Evolutionary conservation across 768 basidiomycete genomes (phyloP), one percentile per base, ranked within the genome.

Genomic region (Termitomyces sp.): DNA sequence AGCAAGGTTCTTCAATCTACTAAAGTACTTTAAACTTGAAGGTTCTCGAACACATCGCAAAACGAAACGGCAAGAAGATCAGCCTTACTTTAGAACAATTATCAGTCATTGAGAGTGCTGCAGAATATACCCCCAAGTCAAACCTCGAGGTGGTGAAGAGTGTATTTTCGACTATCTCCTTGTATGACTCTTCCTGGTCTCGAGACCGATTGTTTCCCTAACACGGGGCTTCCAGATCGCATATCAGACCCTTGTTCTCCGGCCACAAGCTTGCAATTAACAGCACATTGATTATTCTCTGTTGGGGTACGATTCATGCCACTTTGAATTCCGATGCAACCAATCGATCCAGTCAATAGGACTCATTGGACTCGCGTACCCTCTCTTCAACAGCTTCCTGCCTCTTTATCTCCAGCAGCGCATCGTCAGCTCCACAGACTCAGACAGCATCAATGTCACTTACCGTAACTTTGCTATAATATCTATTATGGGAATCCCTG

Each of bases 401-500:
- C 79, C 84, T 3, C 69, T 81, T 1, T 83, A 82, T 63, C 77
- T 83, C 29, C 70, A 67, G 37, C 69, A 73, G 15, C 77, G 72
- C 36, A 69, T 75, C 57, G 64, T 73, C 0, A 65, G 68, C 9
- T 63, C 65, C 10, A 14, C 70, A 5, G 43, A 48, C 8, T 57
- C 45, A n/a, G 17, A 5, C 5, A 58, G 69, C 11, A 64, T 76
- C 0, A 61, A 65, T 56, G 59, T 50, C 5, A 80, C 79, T 4
- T 83, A 81, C 64, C 77, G 81, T 51, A 81, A 83, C 68, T 81
- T 82, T 60, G 68, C 77, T 20, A 81, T 83, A 62, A 75, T 83
- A 36, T 82, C 80, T 10, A 64, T 79, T 2, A 71, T 81, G 42
- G 79, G 80, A 6, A 66, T 83, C 32, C 81, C 81, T 0, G 82